Conservation (phyloP, 2,329 filamentous ascomycete species). For the Mycogone perniciosa region DNA sequence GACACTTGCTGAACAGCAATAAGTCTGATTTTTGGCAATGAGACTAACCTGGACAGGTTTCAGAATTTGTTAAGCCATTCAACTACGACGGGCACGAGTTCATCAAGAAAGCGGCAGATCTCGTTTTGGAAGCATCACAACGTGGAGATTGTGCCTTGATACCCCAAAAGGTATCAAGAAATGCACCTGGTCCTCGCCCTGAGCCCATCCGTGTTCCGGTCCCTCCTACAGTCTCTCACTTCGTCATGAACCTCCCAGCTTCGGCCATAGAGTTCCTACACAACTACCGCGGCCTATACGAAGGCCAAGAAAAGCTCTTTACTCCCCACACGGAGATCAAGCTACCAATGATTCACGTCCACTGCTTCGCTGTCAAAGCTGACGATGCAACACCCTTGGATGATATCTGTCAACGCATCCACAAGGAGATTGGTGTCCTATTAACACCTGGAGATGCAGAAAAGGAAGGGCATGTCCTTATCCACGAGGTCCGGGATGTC, state of each 20-base stretch:
- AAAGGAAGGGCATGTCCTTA: conserved; percentile 43
- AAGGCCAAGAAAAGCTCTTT: conserved; percentile 62
- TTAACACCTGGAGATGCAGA: conserved; percentile 40
- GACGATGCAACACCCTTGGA: conserved; percentile 62
- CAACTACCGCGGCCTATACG: conserved; percentile 64
- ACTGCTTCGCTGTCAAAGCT: conserved; percentile 84
- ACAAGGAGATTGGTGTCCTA: conserved; percentile 34
- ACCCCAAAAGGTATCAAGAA: conserved; percentile 33
- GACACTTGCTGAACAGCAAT: not conserved
- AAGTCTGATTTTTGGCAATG: not conserved
- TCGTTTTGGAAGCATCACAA: conserved; percentile 46
- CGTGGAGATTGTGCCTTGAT: conserved; percentile 50
- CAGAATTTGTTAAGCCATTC: conserved; percentile 67
- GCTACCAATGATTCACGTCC: conserved; percentile 83
- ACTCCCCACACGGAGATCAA: conserved; percentile 48
- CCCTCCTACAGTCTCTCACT: conserved; percentile 79
- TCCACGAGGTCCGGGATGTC: conserved; percentile 75
- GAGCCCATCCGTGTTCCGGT: conserved; percentile 42
- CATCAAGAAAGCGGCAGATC: conserved; percentile 63
- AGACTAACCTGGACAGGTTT: conserved; percentile 38
- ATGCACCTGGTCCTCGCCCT: conserved; percentile 30
- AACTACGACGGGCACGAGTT: conserved; percentile 79
- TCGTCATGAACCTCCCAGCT: conserved; percentile 95
- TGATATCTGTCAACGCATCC: conserved; percentile 39
- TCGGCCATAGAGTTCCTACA: conserved; percentile 78